phyloP scores from a whole-genome alignment of 305 asterid genomes.

The Ruellia speciosa region DNA sequence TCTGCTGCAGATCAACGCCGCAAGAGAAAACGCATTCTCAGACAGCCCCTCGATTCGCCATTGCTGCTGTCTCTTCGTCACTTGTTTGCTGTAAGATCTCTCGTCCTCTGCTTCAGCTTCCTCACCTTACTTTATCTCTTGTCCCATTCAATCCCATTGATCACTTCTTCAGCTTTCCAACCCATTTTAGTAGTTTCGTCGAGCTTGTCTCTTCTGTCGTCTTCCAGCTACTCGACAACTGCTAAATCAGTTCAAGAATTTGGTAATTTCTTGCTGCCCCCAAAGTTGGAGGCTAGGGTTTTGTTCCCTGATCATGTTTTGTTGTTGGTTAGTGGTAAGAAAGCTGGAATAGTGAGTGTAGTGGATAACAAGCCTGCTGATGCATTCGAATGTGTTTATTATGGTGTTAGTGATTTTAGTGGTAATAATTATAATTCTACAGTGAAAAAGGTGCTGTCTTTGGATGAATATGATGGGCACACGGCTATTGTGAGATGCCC shows the following conservation, averaged over 20 bases:
- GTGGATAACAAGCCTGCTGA: constrained; percentile 13
- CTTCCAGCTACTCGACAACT: neutral
- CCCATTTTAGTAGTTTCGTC: neutral
- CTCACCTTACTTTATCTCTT: neutral
- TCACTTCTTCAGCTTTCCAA: neutral
- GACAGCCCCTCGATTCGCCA: constrained; percentile 31
- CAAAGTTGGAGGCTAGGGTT: neutral
- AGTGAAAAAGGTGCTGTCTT: constrained; percentile 41
- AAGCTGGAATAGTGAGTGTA: neutral
- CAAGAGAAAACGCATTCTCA: constrained; percentile 49
- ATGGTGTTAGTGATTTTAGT: constrained; percentile 18
- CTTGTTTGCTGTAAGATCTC: neutral
- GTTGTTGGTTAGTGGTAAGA: constrained; percentile 32
- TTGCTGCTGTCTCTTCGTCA: constrained; percentile 23
- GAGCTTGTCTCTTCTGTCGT: neutral
- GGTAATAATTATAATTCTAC: constrained; percentile 5
- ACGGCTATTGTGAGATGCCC: constrained; percentile 70
- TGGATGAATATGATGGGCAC: constrained; percentile 61
- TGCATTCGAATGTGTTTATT: constrained; percentile 58
- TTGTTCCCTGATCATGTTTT: constrained; percentile 65
- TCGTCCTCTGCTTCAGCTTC: neutral
- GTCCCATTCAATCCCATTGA: neutral
- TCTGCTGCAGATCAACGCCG: constrained; percentile 64
- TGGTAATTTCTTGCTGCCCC: neutral
- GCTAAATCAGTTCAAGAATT: neutral